Base-by-base conservation (phyloP, 805 yeast genomes). In the Torulaspora gathmanii region DNA sequence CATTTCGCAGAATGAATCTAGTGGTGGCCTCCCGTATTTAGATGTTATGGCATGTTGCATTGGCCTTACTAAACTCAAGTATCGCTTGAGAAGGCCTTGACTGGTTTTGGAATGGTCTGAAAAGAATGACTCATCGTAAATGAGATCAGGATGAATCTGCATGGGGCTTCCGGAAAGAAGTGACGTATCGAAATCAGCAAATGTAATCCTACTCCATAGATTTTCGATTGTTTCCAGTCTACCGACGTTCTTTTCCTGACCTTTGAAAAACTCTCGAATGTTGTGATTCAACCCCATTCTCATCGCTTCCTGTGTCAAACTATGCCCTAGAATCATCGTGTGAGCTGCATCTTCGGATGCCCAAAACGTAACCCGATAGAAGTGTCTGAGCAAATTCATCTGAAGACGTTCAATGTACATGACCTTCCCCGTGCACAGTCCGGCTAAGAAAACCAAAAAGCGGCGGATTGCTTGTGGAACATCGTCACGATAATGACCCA, bases 361-460 rank as follows among this genome's bases (percentile, higher is more conserved):
- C 9, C 56, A 52, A 36, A 45, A 44, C 6, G 49, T 26, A 26
- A 16, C 15, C 10, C 51, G 33, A 33, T 28, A 45, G 15, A 44
- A 43, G 35, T 46, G 46, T 20, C 56, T 40, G n/a, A 63, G 40
- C 15, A 63, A 29, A 7, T 62, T 38, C 33, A 54, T 55, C 41
- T 64, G 68, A 1, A 51, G 53, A 20, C 58, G 54, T 39, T 65
- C 69, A 5, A 63, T 25, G 33, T 48, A 64, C 43, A 50, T 56
- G 9, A 49, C 49, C 37, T 65, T 65, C 1, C 56, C 54, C 5
- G 63, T 51, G 5, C 54, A 31, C 16, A 56, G 51, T 2, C 70
- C 70, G n/a, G 50, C 45, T 27, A 65, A 33, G 37, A 47, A 51
- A 1, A 54, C 49, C 10, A 55, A 39, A 22, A 63, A 58, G 15